phyloP scores from a whole-genome alignment of 495 filamentous ascomycete species.

The Xanthoparmelia taractica region DNA sequence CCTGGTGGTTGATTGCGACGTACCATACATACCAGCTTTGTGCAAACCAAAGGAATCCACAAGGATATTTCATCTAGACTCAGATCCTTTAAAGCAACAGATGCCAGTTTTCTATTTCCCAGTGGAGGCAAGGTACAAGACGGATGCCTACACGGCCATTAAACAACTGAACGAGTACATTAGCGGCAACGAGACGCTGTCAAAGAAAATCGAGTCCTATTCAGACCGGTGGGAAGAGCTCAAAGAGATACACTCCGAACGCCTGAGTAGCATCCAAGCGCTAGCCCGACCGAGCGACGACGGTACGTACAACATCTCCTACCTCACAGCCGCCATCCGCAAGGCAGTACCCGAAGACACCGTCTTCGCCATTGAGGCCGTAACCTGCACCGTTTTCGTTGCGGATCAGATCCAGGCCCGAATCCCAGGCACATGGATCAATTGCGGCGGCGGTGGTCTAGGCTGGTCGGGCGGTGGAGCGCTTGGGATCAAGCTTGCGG shows the following conservation, averaged over 20 bases:
- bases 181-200: conserved; percentile 41
- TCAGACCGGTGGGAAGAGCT: conserved; percentile 48
- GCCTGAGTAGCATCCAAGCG: conserved; percentile 50
- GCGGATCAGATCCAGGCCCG: conserved; percentile 74
- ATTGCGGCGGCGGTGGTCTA: conserved; percentile 88
- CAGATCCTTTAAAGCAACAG: conserved; percentile 79
- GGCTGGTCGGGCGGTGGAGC: conserved; percentile 93
- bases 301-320: conserved; percentile 61
- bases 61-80: conserved; percentile 73
- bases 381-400: conserved; percentile 72
- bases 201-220: conserved; percentile 37
- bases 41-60: conserved; percentile 48
- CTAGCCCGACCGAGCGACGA: conserved; percentile 49
- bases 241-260: conserved; percentile 50
- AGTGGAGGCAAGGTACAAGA: conserved; percentile 66
- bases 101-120: conserved; percentile 79
- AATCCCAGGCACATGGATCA: conserved; percentile 76
- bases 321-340: conserved; percentile 59
- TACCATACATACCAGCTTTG: conserved; percentile 63
- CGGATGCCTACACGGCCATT: conserved; percentile 62
- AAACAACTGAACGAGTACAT: conserved; percentile 62
- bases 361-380: conserved; percentile 81
- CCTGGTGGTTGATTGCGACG: conserved; percentile 77
- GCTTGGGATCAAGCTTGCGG: conserved; percentile 81
- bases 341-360: conserved; percentile 63